These are phyloP conservation scores for Boletus sp. DNA, from an alignment of 768 basidiomycete species.

Conservation along the genomic window DNA sequence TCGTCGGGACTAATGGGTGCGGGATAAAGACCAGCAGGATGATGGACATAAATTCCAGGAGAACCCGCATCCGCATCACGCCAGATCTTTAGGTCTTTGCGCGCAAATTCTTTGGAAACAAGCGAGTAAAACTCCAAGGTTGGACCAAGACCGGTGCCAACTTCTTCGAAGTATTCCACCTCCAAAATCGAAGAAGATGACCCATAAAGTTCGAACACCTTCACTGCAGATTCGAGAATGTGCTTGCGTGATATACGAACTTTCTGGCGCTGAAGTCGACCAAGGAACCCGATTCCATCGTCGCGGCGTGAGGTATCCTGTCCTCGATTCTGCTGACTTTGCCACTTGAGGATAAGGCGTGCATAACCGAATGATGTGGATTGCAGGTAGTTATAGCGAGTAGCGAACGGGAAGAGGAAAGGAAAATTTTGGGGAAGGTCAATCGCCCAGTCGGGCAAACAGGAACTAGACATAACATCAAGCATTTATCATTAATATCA, in stretches of 20 bases:
- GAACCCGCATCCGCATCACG: conserved; percentile 71
- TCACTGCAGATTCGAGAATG: conserved; percentile 92
- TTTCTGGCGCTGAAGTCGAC: conserved; percentile 91
- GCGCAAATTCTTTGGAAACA: conserved; percentile 92
- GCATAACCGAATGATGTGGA: conserved; percentile 98
- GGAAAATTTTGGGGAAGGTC: conserved; percentile 96
- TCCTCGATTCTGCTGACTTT: conserved; percentile 76
- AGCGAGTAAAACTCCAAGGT: conserved; percentile 99
- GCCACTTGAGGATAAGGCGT: conserved; percentile 92
- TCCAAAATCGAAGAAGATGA: conserved; percentile 92
- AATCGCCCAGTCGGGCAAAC: conserved; percentile 95
- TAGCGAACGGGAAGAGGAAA: conserved; percentile 98
- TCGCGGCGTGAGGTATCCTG: conserved; percentile 81
- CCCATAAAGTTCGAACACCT: conserved; percentile 95
- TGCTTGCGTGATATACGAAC: conserved; percentile 94
- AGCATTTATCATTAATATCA: not conserved
- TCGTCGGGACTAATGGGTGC: conserved; percentile 73
- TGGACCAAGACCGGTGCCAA: conserved; percentile 95
- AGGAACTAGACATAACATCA: conserved; percentile 55
- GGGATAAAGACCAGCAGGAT: conserved; percentile 85
- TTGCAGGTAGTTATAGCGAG: conserved; percentile 95
- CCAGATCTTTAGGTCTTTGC: conserved; percentile 88
- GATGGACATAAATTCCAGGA: conserved; percentile 70
- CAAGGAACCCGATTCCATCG: conserved; percentile 89
- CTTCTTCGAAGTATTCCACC: conserved; percentile 98